A percentile compares a stretch with the other conserved stretches of the same genome.
These are phyloP conservation scores for Ascoidea asiatica DNA, from an alignment of 805 yeast genomes.

Conservation along the genomic window DNA sequence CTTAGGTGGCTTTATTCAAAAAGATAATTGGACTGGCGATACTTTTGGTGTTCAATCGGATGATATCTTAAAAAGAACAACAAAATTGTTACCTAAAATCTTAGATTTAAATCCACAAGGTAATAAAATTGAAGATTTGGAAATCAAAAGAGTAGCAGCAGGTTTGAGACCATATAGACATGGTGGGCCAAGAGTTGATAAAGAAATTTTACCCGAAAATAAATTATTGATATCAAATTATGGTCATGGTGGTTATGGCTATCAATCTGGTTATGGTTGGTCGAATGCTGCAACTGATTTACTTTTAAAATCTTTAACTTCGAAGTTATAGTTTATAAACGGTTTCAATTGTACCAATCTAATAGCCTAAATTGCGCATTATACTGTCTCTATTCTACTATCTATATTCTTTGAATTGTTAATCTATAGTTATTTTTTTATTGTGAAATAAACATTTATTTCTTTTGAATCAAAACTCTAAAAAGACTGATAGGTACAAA, in stretches of 20 bases:
- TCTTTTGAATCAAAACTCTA: no score
- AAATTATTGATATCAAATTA: constrained; percentile 50
- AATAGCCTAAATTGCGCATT: no score
- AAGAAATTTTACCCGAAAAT: constrained; percentile 28
- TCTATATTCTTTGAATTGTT: no score
- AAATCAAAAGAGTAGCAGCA: constrained; percentile 50
- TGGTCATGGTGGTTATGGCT: constrained; percentile 58
- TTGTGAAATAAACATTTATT: no score
- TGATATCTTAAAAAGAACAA: constrained; percentile 48
- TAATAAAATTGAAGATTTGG: constrained; percentile 21
- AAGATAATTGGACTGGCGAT: constrained; percentile 47
- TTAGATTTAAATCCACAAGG: constrained; percentile 13
- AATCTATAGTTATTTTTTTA: no score
- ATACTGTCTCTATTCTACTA: no score
- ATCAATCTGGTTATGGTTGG: constrained; percentile 46
- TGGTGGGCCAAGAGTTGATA: constrained; percentile 65
- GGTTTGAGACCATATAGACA: constrained; percentile 68
- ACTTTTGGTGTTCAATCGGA: constrained; percentile 43
- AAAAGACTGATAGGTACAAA: no score
- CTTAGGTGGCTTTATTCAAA: constrained; percentile 64
- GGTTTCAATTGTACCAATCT: no score
- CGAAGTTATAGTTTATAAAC: no score
- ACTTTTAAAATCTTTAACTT: no score
- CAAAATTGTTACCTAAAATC: constrained; percentile 36
- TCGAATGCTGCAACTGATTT: neutral